These are phyloP conservation scores for Nepenthes mirabilis DNA, from an alignment of 148 eudicot species.

Conservation along the genomic window DNA sequence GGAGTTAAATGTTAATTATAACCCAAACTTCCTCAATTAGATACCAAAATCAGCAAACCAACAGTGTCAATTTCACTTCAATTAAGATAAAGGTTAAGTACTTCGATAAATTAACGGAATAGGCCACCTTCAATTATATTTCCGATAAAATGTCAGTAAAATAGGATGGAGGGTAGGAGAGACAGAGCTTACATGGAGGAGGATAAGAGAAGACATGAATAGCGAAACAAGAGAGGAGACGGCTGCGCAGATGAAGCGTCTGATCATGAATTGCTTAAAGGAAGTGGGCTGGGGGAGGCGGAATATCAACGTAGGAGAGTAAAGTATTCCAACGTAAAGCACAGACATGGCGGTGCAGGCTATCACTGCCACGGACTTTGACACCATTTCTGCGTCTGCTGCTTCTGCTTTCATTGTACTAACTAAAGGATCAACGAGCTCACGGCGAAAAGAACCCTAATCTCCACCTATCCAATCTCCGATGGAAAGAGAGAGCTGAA, in stretches of 20 bases:
- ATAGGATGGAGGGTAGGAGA: neutral
- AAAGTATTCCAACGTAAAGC: slow-evolving; percentile 64
- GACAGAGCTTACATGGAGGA: slow-evolving; percentile 39
- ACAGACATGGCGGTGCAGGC: slow-evolving; percentile 56
- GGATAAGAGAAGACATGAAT: slow-evolving; percentile 34
- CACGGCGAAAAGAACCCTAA: neutral
- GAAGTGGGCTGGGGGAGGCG: slow-evolving; percentile 59
- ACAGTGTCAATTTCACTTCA: no score
- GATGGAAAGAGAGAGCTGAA: no score
- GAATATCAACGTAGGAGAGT: slow-evolving; percentile 62
- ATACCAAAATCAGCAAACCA: no score
- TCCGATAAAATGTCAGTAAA: neutral
- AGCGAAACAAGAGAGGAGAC: slow-evolving; percentile 51
- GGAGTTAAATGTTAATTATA: no score
- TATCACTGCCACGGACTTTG: slow-evolving; percentile 35
- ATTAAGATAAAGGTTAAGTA: no score
- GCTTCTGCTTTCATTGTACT: neutral
- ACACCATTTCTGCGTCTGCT: slow-evolving; percentile 3
- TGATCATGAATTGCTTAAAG: slow-evolving; percentile 45
- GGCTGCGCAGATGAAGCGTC: slow-evolving; percentile 72
- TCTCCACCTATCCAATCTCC: no score
- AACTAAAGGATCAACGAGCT: neutral
- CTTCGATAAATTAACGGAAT: neutral
- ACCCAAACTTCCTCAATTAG: no score
- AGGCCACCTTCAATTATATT: neutral